Conservation (phyloP, 2,329 filamentous ascomycete genomes). For the Penicillium occitanis region DNA sequence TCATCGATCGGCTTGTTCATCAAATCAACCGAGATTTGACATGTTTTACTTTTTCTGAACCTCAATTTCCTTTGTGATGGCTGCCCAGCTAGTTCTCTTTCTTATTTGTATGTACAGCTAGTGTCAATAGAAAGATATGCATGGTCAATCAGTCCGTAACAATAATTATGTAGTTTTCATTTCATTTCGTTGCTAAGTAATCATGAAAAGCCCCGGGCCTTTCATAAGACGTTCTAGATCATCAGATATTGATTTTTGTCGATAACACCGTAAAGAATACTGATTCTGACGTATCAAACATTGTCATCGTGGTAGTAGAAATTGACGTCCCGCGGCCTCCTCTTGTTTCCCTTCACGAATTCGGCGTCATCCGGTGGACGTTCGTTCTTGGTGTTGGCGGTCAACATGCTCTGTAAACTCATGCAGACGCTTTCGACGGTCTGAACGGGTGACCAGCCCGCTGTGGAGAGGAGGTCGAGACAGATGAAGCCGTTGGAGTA, state of each 20-base stretch:
- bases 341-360: conserved; percentile 77
- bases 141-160: neutral
- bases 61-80: conserved; percentile 23
- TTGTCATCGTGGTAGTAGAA: conserved; percentile 93
- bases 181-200: neutral
- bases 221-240: neutral
- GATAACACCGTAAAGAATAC: neutral
- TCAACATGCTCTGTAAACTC: conserved; percentile 97
- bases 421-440: conserved; percentile 97
- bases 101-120: conserved; percentile 22
- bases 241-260: neutral
- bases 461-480: conserved; percentile 80
- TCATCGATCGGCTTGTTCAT: conserved; percentile 25
- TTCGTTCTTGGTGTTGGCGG: conserved; percentile 88
- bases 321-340: conserved; percentile 81
- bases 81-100: conserved; percentile 21
- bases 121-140: conserved; percentile 21
- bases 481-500: conserved; percentile 99
- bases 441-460: conserved; percentile 95
- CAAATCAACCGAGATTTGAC: conserved; percentile 28
- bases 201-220: neutral
- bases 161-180: neutral
- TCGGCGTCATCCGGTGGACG: conserved; percentile 85
- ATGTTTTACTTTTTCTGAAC: conserved; percentile 23
- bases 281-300: conserved; percentile 50